Evolutionary conservation across 108 stramenopile species (phyloP).

Genomic region (Bacterosira constricta): DNA sequence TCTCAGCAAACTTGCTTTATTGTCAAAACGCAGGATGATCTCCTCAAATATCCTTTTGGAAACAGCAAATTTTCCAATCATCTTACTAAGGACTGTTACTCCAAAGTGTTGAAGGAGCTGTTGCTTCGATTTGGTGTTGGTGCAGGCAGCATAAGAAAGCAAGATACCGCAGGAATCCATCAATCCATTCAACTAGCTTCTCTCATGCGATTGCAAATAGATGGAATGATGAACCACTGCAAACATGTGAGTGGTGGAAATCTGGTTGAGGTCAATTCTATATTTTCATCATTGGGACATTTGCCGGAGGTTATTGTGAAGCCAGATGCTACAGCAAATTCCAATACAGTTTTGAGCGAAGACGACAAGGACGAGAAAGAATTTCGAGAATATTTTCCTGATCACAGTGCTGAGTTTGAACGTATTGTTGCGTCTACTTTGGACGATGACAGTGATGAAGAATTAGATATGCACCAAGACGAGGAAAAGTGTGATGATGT

Average conservation of each 20-base stretch:
- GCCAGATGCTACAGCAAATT: neutral
- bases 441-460: conserved; percentile 16
- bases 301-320: conserved; percentile 12
- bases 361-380: conserved; percentile 61
- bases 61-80: conserved; percentile 8
- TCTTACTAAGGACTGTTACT: conserved; percentile 16
- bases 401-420: conserved; percentile 78
- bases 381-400: conserved; percentile 90
- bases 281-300: conserved; percentile 32
- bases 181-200: conserved; percentile 30
- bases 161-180: conserved; percentile 22
- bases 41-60: conserved; percentile 42
- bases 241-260: neutral
- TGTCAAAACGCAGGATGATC: conserved; percentile 34
- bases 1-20: conserved; percentile 10
- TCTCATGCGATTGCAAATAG: conserved; percentile 33
- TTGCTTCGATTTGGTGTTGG: conserved; percentile 22
- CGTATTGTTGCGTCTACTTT: conserved; percentile 40
- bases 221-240: conserved; percentile 4
- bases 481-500: conserved; percentile 29
- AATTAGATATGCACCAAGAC: conserved; percentile 30
- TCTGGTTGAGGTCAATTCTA: conserved; percentile 16
- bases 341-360: conserved; percentile 8
- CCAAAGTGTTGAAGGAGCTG: conserved; percentile 19
- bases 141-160: conserved; percentile 10